Percentiles rank a stretch among this genome's conserved stretches.
Conservation (phyloP, 495 filamentous ascomycete species). For the Talaromyces thailandensis region DNA sequence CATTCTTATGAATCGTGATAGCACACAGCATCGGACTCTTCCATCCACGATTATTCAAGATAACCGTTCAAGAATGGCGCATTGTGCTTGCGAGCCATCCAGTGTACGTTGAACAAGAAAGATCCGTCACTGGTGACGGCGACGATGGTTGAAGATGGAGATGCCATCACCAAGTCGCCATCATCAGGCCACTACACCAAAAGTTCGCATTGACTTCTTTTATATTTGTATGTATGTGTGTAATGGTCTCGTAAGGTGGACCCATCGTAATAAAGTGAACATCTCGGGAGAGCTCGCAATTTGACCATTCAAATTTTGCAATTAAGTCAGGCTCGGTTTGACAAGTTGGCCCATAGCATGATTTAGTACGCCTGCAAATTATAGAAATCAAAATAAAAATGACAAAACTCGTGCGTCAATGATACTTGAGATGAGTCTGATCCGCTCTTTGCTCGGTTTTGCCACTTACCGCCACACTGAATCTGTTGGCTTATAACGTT, state of each 20-base stretch:
- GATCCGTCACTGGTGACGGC: neutral
- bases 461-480: neutral
- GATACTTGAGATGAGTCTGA: neutral
- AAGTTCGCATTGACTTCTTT: neutral
- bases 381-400: too few species aligned
- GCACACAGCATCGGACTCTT: neutral
- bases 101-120: neutral
- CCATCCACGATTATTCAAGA: conserved; percentile 21
- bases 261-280: too few species aligned
- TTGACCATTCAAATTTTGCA: too few species aligned
- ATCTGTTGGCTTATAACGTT: neutral
- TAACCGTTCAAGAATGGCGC: conserved; percentile 17
- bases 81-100: neutral
- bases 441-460: neutral
- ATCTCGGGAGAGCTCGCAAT: too few species aligned
- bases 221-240: too few species aligned
- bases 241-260: too few species aligned
- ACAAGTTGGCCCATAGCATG: too few species aligned
- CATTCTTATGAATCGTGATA: neutral
- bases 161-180: too few species aligned
- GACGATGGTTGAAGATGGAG: neutral
- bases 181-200: neutral
- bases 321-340: too few species aligned
- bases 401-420: neutral
- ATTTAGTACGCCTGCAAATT: too few species aligned